Evolutionary conservation across 331 rosid genomes (phyloP), one percentile per base, ranked within the genome.

Genomic region (Stylosanthes scabra): DNA sequence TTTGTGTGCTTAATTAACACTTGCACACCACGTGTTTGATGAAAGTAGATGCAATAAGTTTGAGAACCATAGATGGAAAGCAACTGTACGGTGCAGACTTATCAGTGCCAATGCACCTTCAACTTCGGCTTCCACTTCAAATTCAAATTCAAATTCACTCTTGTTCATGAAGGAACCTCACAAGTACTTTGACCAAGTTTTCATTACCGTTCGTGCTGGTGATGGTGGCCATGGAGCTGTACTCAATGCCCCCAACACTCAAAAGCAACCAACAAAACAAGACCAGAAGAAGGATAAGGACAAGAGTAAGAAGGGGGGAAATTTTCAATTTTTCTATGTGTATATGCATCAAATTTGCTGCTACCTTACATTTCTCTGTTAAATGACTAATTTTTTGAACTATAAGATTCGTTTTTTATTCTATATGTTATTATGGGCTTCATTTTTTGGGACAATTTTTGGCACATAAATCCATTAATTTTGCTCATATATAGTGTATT

Each of bases 211-310:
- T 66, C 97, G 99, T 29, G 86, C 92, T 0, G 99, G 97, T 14
- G 97, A 90, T 71, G 97, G 96, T 12, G 99, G 97, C 70, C 97
- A 88, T 51, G 93, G 99, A 31, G 87, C 96, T 9, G 66, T 92
- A 15, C 89, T 71, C 25, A 80, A 57, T 7, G 28, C 51, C 3
- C 68, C 68, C 8, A 41, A 15, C 25, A 52, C 58, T 15, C 75
- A 82, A 69, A 85, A 82, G 54, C 83, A 81, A 58, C 84, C 13
- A 25, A 74, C 82, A 49, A 84, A 81, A 71, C 66, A 63, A 6
- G 89, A 81, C 10, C 74, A 76, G 66, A 88, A 85, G 61, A 88
- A 84, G 76, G 85, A 85, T 66, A 87, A 84, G 75, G n/a, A 27
- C n/a, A 60, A 78, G 81, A 86, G 10, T 9, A 42, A 79, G 81